Conservation (phyloP, 495 filamentous ascomycete species). For the Podospora australis region DNA sequence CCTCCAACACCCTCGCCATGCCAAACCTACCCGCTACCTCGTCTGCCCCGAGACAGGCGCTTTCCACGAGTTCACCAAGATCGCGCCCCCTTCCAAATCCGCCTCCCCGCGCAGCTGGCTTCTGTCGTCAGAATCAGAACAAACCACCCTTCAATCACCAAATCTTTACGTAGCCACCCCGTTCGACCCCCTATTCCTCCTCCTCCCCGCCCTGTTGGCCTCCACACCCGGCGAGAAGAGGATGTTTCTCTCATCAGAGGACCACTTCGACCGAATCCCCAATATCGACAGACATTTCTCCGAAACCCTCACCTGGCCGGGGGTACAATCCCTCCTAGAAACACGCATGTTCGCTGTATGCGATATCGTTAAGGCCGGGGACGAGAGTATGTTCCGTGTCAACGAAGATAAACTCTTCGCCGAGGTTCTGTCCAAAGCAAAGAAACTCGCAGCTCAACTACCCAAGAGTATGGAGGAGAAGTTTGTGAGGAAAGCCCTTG, state of each 20-base stretch:
- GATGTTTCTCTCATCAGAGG: constrained; percentile 72
- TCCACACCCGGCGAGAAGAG: constrained; percentile 30
- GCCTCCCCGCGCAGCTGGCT: constrained; percentile 60
- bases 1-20: constrained; percentile 70
- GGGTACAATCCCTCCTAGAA: constrained; percentile 30
- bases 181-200: constrained; percentile 75
- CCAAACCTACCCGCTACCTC: constrained; percentile 61
- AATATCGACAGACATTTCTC: constrained; percentile 50
- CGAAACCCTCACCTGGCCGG: constrained; percentile 47
- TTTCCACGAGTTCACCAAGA: constrained; percentile 78
- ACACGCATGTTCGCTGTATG: constrained; percentile 56
- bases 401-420: constrained; percentile 61
- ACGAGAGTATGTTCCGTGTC: constrained; percentile 75
- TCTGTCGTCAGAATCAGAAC: constrained; percentile 39
- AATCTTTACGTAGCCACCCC: constrained; percentile 77
- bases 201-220: constrained; percentile 59
- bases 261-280: constrained; percentile 64
- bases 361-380: constrained; percentile 72
- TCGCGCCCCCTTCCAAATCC: constrained; percentile 53
- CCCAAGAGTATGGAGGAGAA: constrained; percentile 80
- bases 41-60: constrained; percentile 67
- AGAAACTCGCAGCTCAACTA: constrained; percentile 57
- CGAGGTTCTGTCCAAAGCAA: constrained; percentile 65
- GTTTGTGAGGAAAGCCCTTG: constrained; percentile 69
- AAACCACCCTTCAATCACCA: constrained; percentile 51